Evolutionary conservation across 768 basidiomycete species (phyloP).

Genomic region (Phaeolepiota aurea): DNA sequence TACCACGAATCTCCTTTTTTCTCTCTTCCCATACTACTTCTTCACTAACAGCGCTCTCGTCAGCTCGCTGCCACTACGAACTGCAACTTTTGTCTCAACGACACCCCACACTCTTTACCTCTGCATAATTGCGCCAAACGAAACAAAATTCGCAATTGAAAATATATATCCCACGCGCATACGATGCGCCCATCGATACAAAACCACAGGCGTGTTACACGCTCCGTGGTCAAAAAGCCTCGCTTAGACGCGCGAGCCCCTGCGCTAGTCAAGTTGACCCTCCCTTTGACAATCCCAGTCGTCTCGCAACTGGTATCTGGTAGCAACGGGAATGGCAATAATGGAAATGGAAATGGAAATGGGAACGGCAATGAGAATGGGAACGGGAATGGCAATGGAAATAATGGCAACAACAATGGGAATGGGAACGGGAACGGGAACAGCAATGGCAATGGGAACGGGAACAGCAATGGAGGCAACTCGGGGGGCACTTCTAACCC

Average conservation of each 20-base stretch:
- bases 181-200: not conserved
- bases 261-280: not conserved
- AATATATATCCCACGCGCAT: not conserved
- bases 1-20: no score
- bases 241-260: not conserved
- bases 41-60: no score
- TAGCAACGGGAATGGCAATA: not conserved
- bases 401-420: not conserved
- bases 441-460: not conserved
- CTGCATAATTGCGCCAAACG: not conserved
- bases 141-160: not conserved
- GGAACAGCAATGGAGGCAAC: not conserved
- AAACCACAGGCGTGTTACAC: not conserved
- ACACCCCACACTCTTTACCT: not conserved
- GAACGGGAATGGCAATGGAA: not conserved
- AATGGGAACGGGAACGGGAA: not conserved
- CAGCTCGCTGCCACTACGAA: no score
- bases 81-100: not conserved
- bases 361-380: not conserved
- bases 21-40: no score
- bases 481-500: not conserved
- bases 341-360: not conserved
- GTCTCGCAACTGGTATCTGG: not conserved
- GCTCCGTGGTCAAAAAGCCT: not conserved
- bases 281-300: not conserved